Base-by-base conservation (phyloP, 2,329 filamentous ascomycete species). In the Fusarium sp. region DNA sequence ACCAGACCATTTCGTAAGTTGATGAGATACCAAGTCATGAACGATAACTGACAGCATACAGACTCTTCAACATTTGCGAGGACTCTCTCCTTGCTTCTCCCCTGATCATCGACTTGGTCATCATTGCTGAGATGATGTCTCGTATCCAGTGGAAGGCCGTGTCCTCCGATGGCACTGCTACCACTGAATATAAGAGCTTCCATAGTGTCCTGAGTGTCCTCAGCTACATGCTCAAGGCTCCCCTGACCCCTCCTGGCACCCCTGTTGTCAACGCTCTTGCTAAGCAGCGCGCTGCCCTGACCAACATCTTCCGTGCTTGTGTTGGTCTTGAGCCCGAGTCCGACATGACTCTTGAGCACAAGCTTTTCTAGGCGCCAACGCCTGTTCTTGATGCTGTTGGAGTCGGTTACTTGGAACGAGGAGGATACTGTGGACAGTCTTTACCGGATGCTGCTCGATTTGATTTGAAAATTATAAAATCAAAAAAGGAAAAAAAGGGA, bases 341-440 rank as follows among this genome's bases (percentile, higher is more conserved):
- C 62, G 96, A 99, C 81, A 99, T 99, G 96, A 98, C 94, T 43
- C 88, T 98, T 56, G 96, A 99, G 88, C 95, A 98, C 86, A 99
- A 98, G 90, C 88, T 98, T 71, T 94, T 98, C 80, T 93, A 88
- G 81, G 62, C 44, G 41, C 34, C 24, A 6, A 52, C 22, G 38
- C 29, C 16, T 43, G 24, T 41, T 32, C 47, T 70, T 45, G 22
- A 25, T 32, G 27, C 38, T 29, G 38, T 49, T 59, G 44, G n/a
- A 52, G 20, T 8, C 30, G 30, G 24, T 47, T 53, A 25, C 40
- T 40, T 59, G 40, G 47, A 44, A 45, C 30, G 51, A 55, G 43
- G 47, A 62, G 47, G 49, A 61, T 47, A 15, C 57, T 43, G 15
- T 54, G 52, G 52, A 70, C 60, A 65, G 63, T 71, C 58, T 58